A percentile compares a stretch with the other conserved stretches of the same genome.
phyloP scores from a whole-genome alignment of 805 yeast genomes.

The Zygosaccharomyces bailii region DNA sequence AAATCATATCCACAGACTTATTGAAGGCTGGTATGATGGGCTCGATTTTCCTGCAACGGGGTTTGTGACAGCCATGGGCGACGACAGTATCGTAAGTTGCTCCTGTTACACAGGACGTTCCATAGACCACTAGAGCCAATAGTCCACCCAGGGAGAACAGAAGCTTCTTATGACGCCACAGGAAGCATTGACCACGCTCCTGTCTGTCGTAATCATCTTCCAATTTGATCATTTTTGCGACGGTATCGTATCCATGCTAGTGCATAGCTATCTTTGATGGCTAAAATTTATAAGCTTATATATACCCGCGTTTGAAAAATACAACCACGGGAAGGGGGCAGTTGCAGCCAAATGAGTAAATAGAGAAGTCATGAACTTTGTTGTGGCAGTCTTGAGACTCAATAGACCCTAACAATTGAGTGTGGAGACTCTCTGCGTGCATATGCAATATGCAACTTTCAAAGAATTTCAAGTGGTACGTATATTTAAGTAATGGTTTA shows the following conservation, averaged over 20 bases:
- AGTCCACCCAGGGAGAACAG: constrained; percentile 11
- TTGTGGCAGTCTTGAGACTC: neutral
- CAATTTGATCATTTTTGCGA: constrained; percentile 1
- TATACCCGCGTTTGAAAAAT: neutral
- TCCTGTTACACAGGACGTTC: neutral
- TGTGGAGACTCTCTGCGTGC: too few relatives aligned
- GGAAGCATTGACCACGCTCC: neutral
- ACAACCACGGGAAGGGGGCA: neutral
- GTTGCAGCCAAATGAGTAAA: neutral
- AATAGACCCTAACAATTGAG: too few relatives aligned
- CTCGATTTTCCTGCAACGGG: constrained; percentile 4
- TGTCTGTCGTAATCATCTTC: constrained; percentile 39
- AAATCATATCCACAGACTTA: constrained; percentile 14
- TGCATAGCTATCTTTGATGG: neutral
- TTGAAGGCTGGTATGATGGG: constrained; percentile 6
- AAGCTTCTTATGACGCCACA: constrained; percentile 7
- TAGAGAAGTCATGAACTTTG: neutral
- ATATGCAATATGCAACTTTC: too few relatives aligned
- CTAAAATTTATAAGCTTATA: neutral
- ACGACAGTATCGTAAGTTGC: neutral
- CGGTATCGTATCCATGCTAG: neutral
- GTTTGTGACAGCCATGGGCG: neutral
- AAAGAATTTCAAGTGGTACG: too few relatives aligned
- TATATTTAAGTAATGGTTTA: too few relatives aligned
- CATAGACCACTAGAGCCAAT: constrained; percentile 9